These are phyloP conservation scores for Acephala macrosclerotiorum DNA, from an alignment of 2,329 filamentous ascomycete genomes.

Conservation along the genomic window DNA sequence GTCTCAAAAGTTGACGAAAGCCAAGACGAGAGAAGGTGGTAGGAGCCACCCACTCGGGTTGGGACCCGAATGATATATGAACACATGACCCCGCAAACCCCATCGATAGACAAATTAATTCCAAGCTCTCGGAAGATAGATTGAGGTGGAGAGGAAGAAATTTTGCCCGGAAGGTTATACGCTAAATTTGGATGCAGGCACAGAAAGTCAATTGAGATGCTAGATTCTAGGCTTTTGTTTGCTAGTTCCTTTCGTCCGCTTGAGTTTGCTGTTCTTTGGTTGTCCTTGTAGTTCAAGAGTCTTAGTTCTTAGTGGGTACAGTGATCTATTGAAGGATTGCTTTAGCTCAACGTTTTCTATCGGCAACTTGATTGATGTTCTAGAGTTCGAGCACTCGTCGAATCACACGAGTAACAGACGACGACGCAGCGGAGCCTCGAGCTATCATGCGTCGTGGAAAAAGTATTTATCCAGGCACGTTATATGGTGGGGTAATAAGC, in stretches of 20 bases:
- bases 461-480: conserved; percentile 8
- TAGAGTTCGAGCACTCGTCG: neutral
- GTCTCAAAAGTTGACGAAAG: neutral
- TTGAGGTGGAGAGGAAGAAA: conserved; percentile 22
- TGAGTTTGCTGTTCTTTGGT: neutral
- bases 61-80: conserved; percentile 9
- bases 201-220: neutral
- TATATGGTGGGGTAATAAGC: conserved; percentile 10
- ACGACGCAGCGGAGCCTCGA: too few relatives aligned
- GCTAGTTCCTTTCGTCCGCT: neutral
- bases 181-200: conserved; percentile 26
- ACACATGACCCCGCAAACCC: conserved; percentile 1
- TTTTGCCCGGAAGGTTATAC: conserved; percentile 23
- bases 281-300: neutral
- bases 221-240: neutral
- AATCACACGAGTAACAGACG: neutral
- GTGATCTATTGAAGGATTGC: neutral
- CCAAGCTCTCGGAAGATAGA: neutral
- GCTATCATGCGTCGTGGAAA: conserved; percentile 1
- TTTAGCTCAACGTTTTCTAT: neutral
- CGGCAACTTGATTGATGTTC: neutral
- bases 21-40: neutral
- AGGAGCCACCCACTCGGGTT: conserved; percentile 1
- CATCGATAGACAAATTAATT: conserved; percentile 1
- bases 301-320: neutral